Percentiles rank a stretch among this genome's conserved stretches.
Conservation (phyloP, 2,329 filamentous ascomycete genomes). For the Diaporthe vaccinii region DNA sequence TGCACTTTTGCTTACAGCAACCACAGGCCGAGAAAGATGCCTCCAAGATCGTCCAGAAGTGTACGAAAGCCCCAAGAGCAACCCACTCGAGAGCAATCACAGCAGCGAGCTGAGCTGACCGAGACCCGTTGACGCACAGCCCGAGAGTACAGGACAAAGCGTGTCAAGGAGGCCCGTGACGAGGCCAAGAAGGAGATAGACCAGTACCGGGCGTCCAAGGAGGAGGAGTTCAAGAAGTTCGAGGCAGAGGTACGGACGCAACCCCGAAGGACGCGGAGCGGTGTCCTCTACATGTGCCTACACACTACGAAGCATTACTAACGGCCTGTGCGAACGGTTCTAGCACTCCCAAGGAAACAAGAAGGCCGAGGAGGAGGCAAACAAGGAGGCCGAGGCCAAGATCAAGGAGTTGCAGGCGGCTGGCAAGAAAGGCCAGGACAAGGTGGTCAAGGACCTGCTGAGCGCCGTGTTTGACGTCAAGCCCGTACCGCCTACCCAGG, state of each 20-base stretch:
- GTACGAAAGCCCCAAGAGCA: slow-evolving; percentile 64
- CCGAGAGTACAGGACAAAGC: slow-evolving; percentile 84
- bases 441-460: slow-evolving; percentile 87
- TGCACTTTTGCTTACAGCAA: slow-evolving; percentile 36
- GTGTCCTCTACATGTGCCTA: background rate
- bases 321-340: slow-evolving; percentile 37
- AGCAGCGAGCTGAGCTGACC: slow-evolving; percentile 1
- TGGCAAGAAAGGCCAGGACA: slow-evolving; percentile 82
- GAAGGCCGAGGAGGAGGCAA: slow-evolving; percentile 82
- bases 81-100: background rate
- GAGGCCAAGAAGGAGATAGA: slow-evolving; percentile 99
- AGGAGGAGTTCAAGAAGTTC: slow-evolving; percentile 94
- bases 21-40: slow-evolving; percentile 94
- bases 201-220: slow-evolving; percentile 89
- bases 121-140: slow-evolving; percentile 26
- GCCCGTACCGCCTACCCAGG: slow-evolving; percentile 67
- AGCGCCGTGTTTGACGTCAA: slow-evolving; percentile 88
- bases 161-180: slow-evolving; percentile 94
- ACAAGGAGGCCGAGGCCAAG: slow-evolving; percentile 84
- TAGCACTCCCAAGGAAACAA: slow-evolving; percentile 94
- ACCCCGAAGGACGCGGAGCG: too few species aligned
- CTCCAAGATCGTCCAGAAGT: slow-evolving; percentile 99
- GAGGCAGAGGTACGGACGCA: slow-evolving; percentile 74
- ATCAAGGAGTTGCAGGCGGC: slow-evolving; percentile 85
- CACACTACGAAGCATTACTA: slow-evolving; percentile 28